Evolutionary conservation across 106 monocot species (phyloP), one percentile per base, ranked within the genome.

Genomic region (Dendrobium catenatum): DNA sequence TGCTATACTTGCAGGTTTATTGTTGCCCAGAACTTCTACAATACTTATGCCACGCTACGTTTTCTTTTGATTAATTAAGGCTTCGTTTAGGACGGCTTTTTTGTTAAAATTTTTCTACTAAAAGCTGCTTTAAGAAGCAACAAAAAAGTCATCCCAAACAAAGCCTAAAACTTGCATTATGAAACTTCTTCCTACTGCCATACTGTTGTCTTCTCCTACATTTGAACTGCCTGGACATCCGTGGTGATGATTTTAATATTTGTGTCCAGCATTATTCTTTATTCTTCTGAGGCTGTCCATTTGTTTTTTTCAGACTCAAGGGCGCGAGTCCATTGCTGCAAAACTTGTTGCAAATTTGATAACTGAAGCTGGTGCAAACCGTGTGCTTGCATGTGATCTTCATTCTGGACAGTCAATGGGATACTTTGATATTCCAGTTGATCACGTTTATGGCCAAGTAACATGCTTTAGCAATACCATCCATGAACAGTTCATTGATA

Each of bases 361-460:
- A 66, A 95, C 95, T 73, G 93, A 95, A 83, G 95, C 95, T 42
- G 95, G 95, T 56, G 95, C 95, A 72, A 83, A 95, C 78, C 88
- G 92, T 75, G 90, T 93, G 18, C 90, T 93, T 82, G 87, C 95
- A 27, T 95, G 95, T 84, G 95, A 95, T 83, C 89, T 95, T 78
- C 95, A 95, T 82, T 95, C 93, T 43, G 95, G 90, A 9, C 95
- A 95, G 66, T 92, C 95, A 41, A 89, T 95, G 84, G 95, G 95
- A 42, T 95, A 95, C 75, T 95, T 95, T 86, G 95, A 93, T 76
- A 95, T 95, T 46, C 93, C 93, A 42, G 91, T 95, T 5, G 95
- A 93, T 80, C 95, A 95, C 59, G 87, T 95, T 31, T 89, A 93
- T 82, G 91, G 93, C 77, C 95, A 91, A 79, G 93, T 92, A 92